Base-by-base conservation (phyloP, 257 asterid genomes). In the Solanum acaule region DNA sequence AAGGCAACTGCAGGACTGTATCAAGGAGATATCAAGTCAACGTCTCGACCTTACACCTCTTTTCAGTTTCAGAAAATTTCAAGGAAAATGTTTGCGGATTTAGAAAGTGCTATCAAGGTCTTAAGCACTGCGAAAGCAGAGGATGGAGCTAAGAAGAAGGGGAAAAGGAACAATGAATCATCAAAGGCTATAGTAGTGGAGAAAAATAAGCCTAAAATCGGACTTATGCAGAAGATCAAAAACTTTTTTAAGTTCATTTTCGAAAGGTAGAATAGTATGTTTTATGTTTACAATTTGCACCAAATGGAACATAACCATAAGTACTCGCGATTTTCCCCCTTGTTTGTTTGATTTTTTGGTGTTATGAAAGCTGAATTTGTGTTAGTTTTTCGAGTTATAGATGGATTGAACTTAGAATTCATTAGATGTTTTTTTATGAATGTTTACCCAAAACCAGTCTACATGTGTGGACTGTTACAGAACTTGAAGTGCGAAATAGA, bases 1-100 rank as follows among this genome's bases (percentile, higher is more conserved):
- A n/a, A 35, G 13, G 89, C 85, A 12, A 2, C 18, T 22, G 88
- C 87, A 52, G 94, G 94, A 2, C 72, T 76, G 25, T 86, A 87
- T 87, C 84, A 38, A 73, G 76, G 61, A 37, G 86, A 38, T 31
- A 85, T 33, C 13, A 61, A 85, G 63, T 61, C 86, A 73, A 83
- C 91, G 13, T 88, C 90, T 59, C 16, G 84, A 61, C 33, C 49
- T 75, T 0, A 33, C 12, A 91, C 82, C 72, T 83, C 93, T 3
- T 4, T 63, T 4, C 40, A 81, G 9, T 92, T 88, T 56, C 87
- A 88, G 88, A 72, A 31, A 0, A 7, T 33, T 46, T 83, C 90
- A 83, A 68, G 2, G 23, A 46, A 4, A 15, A 35, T 87, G 7
- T 84, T 70, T 37, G 23, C 23, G 0, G 87, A 68, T 23, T 89